These are phyloP conservation scores for Diddensiella transvaalensis DNA, from an alignment of 805 yeast genomes.

Conservation along the genomic window DNA sequence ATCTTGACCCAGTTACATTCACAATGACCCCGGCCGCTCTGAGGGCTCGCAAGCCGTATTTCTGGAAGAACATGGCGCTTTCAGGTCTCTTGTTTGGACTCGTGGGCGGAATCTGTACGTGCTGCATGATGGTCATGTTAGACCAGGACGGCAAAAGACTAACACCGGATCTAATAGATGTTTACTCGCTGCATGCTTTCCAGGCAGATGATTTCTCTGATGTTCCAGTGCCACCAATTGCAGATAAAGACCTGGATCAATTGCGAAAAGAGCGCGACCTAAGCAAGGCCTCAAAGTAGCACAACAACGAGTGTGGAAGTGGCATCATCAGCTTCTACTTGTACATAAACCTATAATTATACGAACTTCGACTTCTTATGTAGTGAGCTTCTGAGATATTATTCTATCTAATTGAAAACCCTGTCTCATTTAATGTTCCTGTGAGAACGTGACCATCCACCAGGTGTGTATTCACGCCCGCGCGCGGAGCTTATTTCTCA, in stretches of 20 bases:
- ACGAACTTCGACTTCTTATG: no score
- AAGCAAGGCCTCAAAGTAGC: conserved; percentile 5
- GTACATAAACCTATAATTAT: no score
- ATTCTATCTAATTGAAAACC: no score
- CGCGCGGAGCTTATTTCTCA: no score
- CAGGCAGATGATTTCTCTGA: conserved; percentile 74
- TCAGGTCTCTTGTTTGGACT: conserved; percentile 58
- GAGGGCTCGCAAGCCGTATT: conserved; percentile 84
- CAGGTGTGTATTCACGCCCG: no score
- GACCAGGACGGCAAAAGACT: no score
- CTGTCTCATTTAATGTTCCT: no score
- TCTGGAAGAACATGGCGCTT: conserved; percentile 67
- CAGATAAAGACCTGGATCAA: conserved; percentile 68
- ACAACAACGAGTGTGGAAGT: no score
- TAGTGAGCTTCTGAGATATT: no score
- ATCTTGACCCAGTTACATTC: conserved; percentile 65
- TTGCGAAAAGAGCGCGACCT: conserved; percentile 56
- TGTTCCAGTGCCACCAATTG: conserved; percentile 90
- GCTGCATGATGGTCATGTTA: conserved; percentile 25
- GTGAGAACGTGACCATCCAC: no score
- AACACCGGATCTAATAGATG: conserved; percentile 4
- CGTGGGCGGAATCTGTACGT: conserved; percentile 62
- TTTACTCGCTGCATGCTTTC: conserved; percentile 35
- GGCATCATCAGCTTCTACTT: no score
- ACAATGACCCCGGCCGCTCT: conserved; percentile 92